Evolutionary conservation across 495 filamentous ascomycete genomes (phyloP).

Genomic region (Aspergillus taichungensis): DNA sequence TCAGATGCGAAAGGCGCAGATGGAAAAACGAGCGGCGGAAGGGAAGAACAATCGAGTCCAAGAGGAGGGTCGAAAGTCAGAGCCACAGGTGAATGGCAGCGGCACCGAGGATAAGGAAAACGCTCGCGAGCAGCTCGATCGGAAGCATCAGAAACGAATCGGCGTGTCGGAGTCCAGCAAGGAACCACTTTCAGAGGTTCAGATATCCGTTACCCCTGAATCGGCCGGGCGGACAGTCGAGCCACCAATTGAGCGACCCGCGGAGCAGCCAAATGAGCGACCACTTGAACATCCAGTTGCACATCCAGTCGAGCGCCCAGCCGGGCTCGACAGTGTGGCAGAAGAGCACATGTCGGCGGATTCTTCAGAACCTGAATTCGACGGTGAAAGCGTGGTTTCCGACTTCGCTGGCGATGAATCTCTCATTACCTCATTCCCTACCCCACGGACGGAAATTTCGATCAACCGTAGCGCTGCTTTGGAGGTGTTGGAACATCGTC

Average conservation of each 20-base stretch:
- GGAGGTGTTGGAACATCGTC: slow-evolving; percentile 8
- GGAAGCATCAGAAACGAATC: slow-evolving; percentile 1
- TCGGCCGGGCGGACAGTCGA: slow-evolving; percentile 1
- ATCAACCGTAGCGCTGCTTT: slow-evolving; percentile 2
- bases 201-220: slow-evolving; percentile 1
- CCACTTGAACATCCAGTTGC: too few species aligned
- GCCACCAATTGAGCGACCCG: too few species aligned
- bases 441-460: not conserved
- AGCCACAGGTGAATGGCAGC: too few species aligned
- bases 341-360: not conserved
- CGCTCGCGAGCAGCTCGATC: slow-evolving; percentile 9
- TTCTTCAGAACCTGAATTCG: slow-evolving; percentile 13
- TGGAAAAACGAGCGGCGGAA: slow-evolving; percentile 38
- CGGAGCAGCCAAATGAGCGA: too few species aligned
- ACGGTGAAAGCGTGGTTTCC: slow-evolving; percentile 11
- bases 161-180: slow-evolving; percentile 7
- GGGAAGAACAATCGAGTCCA: slow-evolving; percentile 20
- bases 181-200: slow-evolving; percentile 4
- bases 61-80: too few species aligned
- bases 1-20: slow-evolving; percentile 74
- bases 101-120: slow-evolving; percentile 28
- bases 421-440: slow-evolving; percentile 11
- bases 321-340: too few species aligned
- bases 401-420: slow-evolving; percentile 12
- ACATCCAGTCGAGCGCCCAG: too few species aligned